Conservation (phyloP, 2,329 filamentous ascomycete genomes). For the Venturia carpophila region DNA sequence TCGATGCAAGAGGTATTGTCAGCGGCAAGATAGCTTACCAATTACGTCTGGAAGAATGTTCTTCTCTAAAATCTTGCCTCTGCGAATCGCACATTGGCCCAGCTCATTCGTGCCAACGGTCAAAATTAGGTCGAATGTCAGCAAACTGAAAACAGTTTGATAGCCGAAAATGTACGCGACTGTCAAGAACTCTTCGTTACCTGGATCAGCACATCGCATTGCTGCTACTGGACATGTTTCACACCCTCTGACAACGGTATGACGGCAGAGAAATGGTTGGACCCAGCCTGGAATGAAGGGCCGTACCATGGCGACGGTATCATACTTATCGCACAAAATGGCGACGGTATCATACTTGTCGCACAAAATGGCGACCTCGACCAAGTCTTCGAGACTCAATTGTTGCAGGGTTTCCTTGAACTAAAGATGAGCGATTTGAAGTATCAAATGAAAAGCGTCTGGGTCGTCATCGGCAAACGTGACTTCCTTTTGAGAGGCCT, state of each 20-base stretch:
- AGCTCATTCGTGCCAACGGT: neutral
- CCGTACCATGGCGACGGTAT: neutral
- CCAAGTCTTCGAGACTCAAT: neutral
- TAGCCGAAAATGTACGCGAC: neutral
- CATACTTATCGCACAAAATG: slow-evolving; percentile 1
- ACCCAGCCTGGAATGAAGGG: neutral
- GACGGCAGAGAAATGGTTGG: neutral
- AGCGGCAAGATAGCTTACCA: neutral
- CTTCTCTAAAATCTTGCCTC: neutral
- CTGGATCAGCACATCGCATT: too few species aligned
- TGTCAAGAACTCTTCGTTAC: neutral
- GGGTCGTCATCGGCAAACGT: neutral
- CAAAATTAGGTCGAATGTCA: too few species aligned
- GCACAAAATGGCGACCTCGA: neutral
- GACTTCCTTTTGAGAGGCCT: neutral
- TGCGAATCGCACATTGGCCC: neutral
- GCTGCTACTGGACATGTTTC: too few species aligned
- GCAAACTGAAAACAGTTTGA: neutral
- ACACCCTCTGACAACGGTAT: too few species aligned
- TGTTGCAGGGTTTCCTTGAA: neutral
- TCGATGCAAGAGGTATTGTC: too few species aligned
- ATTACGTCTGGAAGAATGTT: neutral
- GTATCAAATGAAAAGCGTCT: neutral
- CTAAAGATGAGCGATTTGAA: neutral
- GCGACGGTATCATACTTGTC: slow-evolving; percentile 8